phyloP scores from a whole-genome alignment of 495 filamentous ascomycete genomes.

The Penicillium silybi region DNA sequence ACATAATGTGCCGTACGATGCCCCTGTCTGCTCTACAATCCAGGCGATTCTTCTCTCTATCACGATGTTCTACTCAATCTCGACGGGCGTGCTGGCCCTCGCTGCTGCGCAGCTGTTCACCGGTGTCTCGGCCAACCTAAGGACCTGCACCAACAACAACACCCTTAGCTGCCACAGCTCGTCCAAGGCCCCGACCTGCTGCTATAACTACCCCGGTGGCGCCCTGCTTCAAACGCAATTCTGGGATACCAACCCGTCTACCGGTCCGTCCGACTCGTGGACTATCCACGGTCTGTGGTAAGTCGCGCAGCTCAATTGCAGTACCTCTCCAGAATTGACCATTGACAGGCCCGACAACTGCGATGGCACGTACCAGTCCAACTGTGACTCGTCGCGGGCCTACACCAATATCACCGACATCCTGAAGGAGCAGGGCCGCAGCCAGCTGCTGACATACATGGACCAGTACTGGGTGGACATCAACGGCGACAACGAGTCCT shows the following conservation, averaged over 20 bases:
- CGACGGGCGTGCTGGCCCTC: conserved; percentile 29
- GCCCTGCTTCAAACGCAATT: conserved; percentile 74
- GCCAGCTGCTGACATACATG: conserved; percentile 64
- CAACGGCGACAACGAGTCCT: conserved; percentile 54
- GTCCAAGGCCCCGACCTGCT: conserved; percentile 56
- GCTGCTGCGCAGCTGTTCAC: conserved; percentile 16
- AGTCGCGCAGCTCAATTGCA: neutral
- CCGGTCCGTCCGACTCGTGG: conserved; percentile 69
- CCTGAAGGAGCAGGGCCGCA: conserved; percentile 52
- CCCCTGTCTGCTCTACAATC: neutral
- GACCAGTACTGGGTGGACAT: conserved; percentile 65
- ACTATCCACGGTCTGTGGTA: conserved; percentile 77
- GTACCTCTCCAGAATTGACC: neutral
- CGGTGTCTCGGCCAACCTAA: conserved; percentile 19
- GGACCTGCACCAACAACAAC: conserved; percentile 27
- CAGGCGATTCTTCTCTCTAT: neutral
- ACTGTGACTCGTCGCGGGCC: conserved; percentile 59
- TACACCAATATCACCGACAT: conserved; percentile 66
- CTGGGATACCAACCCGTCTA: conserved; percentile 68
- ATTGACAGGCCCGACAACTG: conserved; percentile 67
- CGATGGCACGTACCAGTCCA: conserved; percentile 67
- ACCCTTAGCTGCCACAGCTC: conserved; percentile 39
- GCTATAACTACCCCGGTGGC: conserved; percentile 72
- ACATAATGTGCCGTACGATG: conserved; percentile 1
- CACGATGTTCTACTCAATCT: conserved; percentile 12